phyloP scores from a whole-genome alignment of 2,329 filamentous ascomycete species.

The Metarhizium rileyi region DNA sequence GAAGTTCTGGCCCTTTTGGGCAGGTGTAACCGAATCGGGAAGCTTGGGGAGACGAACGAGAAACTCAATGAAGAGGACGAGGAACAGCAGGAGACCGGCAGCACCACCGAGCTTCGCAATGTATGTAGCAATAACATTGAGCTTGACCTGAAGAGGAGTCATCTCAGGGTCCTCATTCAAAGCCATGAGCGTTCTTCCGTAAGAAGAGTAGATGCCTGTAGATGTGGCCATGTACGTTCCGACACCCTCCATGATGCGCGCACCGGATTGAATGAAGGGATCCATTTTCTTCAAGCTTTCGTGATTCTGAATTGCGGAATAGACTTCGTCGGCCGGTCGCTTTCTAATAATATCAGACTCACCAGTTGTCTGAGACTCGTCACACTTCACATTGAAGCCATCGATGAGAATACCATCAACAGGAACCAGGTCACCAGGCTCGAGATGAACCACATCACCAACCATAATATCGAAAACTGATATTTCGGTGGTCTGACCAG shows the following conservation, averaged over 20 bases:
- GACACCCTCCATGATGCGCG: slow-evolving; percentile 67
- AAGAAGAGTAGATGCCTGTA: slow-evolving; percentile 63
- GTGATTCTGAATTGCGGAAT: slow-evolving; percentile 55
- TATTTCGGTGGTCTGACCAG: slow-evolving; percentile 58
- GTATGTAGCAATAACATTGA: slow-evolving; percentile 65
- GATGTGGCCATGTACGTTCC: slow-evolving; percentile 67
- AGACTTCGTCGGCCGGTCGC: slow-evolving; percentile 56
- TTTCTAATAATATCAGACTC: slow-evolving; percentile 70
- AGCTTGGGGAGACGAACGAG: slow-evolving; percentile 53
- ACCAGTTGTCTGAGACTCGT: slow-evolving; percentile 70
- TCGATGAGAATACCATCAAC: slow-evolving; percentile 66
- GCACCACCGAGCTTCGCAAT: slow-evolving; percentile 70
- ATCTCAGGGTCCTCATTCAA: slow-evolving; percentile 65
- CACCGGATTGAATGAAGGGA: slow-evolving; percentile 77
- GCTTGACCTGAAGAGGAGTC: slow-evolving; percentile 66
- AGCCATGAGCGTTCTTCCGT: slow-evolving; percentile 66
- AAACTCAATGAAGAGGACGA: slow-evolving; percentile 80
- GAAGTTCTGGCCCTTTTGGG: slow-evolving; percentile 69
- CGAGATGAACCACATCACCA: slow-evolving; percentile 63
- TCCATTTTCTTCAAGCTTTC: slow-evolving; percentile 63
- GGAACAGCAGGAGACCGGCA: slow-evolving; percentile 70
- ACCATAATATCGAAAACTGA: slow-evolving; percentile 60
- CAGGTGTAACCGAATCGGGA: slow-evolving; percentile 41
- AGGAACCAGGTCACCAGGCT: slow-evolving; percentile 65
- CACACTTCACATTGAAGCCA: slow-evolving; percentile 65